A percentile compares a stretch with the other conserved stretches of the same genome.
These are phyloP conservation scores for Chrysoporthe deuterocubensis DNA, from an alignment of 2,329 filamentous ascomycete genomes.

Conservation along the genomic window DNA sequence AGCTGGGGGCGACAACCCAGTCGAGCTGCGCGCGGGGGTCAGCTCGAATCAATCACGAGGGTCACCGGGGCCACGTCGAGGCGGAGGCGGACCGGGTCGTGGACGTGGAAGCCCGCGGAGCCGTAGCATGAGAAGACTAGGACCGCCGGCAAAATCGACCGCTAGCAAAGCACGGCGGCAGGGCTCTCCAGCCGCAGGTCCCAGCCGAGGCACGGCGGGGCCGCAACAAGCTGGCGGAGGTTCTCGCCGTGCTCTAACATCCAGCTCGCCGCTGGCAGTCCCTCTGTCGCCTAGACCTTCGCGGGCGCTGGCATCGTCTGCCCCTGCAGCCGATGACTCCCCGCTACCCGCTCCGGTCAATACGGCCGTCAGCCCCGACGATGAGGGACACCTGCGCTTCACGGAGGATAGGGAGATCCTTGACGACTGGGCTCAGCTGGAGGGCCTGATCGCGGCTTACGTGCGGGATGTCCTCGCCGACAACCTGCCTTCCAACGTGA, in stretches of 20 bases:
- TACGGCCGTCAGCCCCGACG: background rate
- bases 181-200: background rate
- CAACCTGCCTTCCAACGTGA: background rate
- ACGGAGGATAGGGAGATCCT: background rate
- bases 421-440: background rate
- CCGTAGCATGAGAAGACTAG: background rate
- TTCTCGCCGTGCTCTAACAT: background rate
- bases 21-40: background rate
- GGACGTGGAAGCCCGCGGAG: background rate
- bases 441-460: background rate
- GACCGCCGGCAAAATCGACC: background rate
- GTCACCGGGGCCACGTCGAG: background rate
- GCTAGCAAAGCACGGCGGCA: background rate
- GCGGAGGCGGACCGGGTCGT: background rate
- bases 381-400: background rate
- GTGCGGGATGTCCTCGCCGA: constrained; percentile 3
- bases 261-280: background rate
- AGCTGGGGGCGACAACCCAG: background rate
- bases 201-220: background rate
- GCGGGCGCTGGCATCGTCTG: background rate
- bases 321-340: background rate
- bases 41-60: background rate
- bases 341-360: background rate
- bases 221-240: background rate
- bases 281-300: background rate